phyloP scores from a whole-genome alignment of 192 early-diverging fungal species.

The Podila minutissima region DNA sequence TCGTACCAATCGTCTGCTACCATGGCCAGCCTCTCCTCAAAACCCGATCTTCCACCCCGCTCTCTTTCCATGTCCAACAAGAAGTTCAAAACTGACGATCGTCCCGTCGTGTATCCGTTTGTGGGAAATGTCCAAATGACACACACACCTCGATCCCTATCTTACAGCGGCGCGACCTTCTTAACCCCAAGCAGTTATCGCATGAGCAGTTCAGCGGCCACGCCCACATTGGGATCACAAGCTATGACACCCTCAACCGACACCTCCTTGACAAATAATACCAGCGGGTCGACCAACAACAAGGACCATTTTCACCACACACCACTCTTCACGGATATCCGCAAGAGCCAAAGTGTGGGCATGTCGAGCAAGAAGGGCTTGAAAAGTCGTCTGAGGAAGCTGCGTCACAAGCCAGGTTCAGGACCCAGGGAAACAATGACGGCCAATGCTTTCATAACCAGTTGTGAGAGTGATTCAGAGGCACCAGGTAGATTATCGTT shows the following conservation, averaged over 20 bases:
- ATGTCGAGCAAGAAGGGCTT: slow-evolving; percentile 37
- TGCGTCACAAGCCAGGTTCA: slow-evolving; percentile 21
- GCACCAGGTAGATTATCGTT: slow-evolving; percentile 20
- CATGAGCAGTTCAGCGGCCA: background rate
- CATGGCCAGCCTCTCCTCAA: background rate
- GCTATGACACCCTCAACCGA: background rate
- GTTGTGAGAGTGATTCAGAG: slow-evolving; percentile 47
- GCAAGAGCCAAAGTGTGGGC: slow-evolving; percentile 22
- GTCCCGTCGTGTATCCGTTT: background rate
- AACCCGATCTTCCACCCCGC: background rate
- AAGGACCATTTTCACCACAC: background rate
- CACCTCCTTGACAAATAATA: background rate
- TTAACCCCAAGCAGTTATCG: background rate
- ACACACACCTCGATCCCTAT: background rate
- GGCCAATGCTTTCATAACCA: slow-evolving; percentile 28
- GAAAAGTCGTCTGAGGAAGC: slow-evolving; percentile 29
- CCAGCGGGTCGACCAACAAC: background rate
- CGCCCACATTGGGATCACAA: background rate
- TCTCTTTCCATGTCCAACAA: background rate
- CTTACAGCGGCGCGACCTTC: background rate
- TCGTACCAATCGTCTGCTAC: background rate
- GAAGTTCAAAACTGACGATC: background rate
- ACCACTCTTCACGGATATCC: background rate
- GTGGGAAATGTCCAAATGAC: background rate
- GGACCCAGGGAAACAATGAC: slow-evolving; percentile 7